phyloP scores from a whole-genome alignment of 163 green algal species.

The Scenedesmus sp. region DNA sequence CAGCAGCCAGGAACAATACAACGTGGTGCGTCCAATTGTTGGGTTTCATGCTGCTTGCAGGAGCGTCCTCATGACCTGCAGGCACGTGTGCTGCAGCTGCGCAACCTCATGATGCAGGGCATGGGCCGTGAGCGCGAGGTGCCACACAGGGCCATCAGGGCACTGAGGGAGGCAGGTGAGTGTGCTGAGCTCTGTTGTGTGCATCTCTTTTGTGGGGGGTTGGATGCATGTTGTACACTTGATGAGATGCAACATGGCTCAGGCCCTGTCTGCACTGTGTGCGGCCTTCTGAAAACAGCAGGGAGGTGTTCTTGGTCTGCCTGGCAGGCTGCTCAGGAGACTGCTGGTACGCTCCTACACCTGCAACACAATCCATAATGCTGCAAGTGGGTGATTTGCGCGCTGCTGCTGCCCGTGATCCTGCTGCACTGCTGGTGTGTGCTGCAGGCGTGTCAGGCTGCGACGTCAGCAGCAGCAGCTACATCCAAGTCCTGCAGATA shows the following conservation, averaged over 20 bases:
- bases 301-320: too few species aligned
- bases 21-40: too few species aligned
- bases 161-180: conserved; percentile 33
- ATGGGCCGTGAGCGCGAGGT: conserved; percentile 48
- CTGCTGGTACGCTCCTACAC: background rate
- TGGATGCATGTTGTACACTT: too few species aligned
- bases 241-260: too few species aligned
- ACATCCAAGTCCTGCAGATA: conserved; percentile 43
- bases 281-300: too few species aligned
- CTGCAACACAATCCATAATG: background rate
- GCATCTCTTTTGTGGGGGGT: too few species aligned
- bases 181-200: background rate
- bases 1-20: background rate
- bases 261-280: too few species aligned
- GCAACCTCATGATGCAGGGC: conserved; percentile 49
- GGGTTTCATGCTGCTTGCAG: conserved; percentile 30
- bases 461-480: background rate
- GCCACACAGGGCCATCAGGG: conserved; percentile 4
- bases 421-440: background rate
- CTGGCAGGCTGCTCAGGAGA: too few species aligned
- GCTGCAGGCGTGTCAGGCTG: conserved; percentile 22
- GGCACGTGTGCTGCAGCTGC: conserved; percentile 31
- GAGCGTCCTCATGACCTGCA: conserved; percentile 27
- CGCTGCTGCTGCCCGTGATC: background rate
- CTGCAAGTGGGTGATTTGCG: background rate